Evolutionary conservation across 352 stramenopile species (phyloP).

Genomic region (Phytophthora lateralis): DNA sequence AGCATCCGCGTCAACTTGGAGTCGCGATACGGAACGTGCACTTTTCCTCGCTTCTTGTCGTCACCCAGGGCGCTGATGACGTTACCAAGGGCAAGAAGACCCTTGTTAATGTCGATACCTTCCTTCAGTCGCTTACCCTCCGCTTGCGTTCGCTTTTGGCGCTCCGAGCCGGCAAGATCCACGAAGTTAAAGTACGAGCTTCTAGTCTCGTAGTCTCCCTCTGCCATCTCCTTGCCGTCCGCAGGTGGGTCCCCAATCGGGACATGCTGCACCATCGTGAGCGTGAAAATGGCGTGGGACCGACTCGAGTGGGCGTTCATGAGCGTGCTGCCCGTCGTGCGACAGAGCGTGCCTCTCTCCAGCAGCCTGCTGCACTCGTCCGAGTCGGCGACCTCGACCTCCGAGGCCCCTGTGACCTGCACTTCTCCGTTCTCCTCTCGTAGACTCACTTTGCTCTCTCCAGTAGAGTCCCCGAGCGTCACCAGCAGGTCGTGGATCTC

Average conservation of each 20-base stretch:
- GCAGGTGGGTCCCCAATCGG: constrained; percentile 49
- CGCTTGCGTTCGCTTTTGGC: constrained; percentile 95
- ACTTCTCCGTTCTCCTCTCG: constrained; percentile 87
- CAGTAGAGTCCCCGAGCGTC: constrained; percentile 61
- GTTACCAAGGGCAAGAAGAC: constrained; percentile 96
- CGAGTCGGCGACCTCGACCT: constrained; percentile 66
- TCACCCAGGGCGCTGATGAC: constrained; percentile 97
- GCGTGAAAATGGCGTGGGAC: constrained; percentile 92
- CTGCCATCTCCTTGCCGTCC: constrained; percentile 40
- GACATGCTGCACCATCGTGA: constrained; percentile 84
- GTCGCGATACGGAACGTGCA: constrained; percentile 95
- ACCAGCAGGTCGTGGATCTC: constrained; percentile 91
- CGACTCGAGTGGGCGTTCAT: constrained; percentile 94
- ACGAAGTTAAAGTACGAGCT: constrained; percentile 93
- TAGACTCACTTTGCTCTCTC: constrained; percentile 79
- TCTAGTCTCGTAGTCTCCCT: constrained; percentile 80
- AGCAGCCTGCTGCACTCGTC: constrained; percentile 86
- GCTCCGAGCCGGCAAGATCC: constrained; percentile 92
- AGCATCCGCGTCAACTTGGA: constrained; percentile 95
- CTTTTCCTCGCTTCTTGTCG: constrained; percentile 87
- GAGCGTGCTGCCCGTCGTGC: constrained; percentile 88
- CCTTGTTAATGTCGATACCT: constrained; percentile 99
- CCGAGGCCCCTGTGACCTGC: constrained; percentile 78
- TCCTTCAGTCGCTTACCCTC: constrained; percentile 93
- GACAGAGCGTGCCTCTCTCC: constrained; percentile 81